phyloP scores from a whole-genome alignment of 148 eudicot species.

The Rhododendron griersonianum region DNA sequence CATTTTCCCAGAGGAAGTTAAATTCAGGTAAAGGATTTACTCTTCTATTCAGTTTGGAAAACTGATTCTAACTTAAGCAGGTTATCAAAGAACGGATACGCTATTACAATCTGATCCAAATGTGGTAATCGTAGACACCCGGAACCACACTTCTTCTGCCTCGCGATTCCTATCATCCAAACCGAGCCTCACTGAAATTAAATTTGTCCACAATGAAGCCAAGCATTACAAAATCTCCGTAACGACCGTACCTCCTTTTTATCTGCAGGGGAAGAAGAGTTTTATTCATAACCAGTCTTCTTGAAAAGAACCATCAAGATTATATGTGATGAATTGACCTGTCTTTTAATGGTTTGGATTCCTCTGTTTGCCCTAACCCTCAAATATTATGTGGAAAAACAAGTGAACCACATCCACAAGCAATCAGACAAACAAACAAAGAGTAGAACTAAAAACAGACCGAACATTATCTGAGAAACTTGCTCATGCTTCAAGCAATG shows the following conservation, averaged over 20 bases:
- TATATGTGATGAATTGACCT: neutral
- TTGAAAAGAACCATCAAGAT: neutral
- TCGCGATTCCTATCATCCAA: neutral
- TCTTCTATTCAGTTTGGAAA: neutral
- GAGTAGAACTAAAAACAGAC: too few relatives aligned
- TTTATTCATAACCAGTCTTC: neutral
- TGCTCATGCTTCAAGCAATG: slow-evolving; percentile 20
- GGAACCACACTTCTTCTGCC: neutral
- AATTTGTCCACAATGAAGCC: neutral
- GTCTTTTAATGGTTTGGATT: neutral
- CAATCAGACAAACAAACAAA: neutral
- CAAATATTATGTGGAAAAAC: neutral
- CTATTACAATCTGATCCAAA: neutral
- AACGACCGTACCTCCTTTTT: neutral
- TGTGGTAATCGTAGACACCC: neutral
- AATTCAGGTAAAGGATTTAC: neutral
- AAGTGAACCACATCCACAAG: neutral
- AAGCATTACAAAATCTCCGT: neutral
- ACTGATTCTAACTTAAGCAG: neutral
- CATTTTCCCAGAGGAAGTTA: neutral
- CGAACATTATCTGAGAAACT: neutral
- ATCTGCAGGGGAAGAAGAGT: neutral
- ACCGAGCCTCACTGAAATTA: neutral
- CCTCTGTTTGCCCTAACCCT: neutral
- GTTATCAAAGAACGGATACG: neutral